phyloP scores from a whole-genome alignment of 163 green algal species.

The Chlorella variabilis region DNA sequence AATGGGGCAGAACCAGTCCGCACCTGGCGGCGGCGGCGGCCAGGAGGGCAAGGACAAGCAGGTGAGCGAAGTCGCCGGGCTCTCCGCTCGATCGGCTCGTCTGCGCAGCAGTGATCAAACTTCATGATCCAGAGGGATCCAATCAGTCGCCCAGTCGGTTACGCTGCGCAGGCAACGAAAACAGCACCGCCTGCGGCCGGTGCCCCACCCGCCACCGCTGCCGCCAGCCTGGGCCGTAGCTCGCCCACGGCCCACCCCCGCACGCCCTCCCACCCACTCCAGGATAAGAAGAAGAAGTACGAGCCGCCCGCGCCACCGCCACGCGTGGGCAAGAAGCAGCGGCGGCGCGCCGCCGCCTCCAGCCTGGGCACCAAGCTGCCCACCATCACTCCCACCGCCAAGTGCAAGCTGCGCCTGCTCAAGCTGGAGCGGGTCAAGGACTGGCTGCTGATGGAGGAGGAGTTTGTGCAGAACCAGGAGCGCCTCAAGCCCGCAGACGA shows the following conservation, averaged over 20 bases:
- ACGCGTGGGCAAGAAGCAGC: constrained; percentile 95
- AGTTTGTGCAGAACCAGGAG: constrained; percentile 96
- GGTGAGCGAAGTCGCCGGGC: not conserved
- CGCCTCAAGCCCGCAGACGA: constrained; percentile 92
- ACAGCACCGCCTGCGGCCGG: too few species aligned
- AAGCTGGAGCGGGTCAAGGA: constrained; percentile 98
- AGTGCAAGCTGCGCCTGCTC: constrained; percentile 96
- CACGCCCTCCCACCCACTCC: not conserved
- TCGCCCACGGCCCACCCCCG: too few species aligned
- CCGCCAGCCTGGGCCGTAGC: too few species aligned
- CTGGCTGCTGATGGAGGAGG: constrained; percentile 99
- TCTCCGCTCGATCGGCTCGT: too few species aligned
- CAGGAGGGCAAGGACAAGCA: constrained; percentile 56
- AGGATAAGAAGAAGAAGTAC: constrained; percentile 99
- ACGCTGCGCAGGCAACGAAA: too few species aligned
- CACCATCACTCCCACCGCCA: constrained; percentile 87
- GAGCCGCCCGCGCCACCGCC: constrained; percentile 93
- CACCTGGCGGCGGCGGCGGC: constrained; percentile 52
- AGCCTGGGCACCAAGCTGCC: constrained; percentile 79
- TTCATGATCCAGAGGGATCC: too few species aligned
- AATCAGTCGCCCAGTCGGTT: too few species aligned
- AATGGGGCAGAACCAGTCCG: constrained; percentile 64
- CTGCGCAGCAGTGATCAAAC: too few species aligned
- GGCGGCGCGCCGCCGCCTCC: constrained; percentile 70
- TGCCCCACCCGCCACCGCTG: too few species aligned